These are phyloP conservation scores for Acacia acuminata DNA, from an alignment of 306 rosid genomes.

Conservation along the genomic window DNA sequence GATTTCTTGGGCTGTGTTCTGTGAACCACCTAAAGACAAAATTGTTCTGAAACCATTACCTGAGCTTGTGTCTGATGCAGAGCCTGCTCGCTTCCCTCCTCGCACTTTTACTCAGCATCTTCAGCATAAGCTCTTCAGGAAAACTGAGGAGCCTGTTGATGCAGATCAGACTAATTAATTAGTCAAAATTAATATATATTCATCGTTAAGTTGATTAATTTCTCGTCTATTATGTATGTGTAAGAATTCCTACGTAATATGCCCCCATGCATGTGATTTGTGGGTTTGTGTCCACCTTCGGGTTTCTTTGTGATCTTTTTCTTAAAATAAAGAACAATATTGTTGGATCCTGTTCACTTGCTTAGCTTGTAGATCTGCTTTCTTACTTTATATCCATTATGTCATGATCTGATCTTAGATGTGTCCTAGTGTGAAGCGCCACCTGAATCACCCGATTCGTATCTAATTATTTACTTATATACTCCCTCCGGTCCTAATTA, in stretches of 20 bases:
- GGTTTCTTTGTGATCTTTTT: background rate
- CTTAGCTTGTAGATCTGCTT: too few species aligned
- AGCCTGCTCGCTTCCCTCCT: conserved; percentile 66
- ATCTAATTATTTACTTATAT: too few species aligned
- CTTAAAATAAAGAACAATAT: background rate
- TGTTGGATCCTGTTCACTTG: too few species aligned
- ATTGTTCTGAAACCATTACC: conserved; percentile 73
- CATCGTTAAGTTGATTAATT: too few species aligned
- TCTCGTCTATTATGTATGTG: too few species aligned
- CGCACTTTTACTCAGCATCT: conserved; percentile 86
- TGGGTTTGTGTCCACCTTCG: background rate
- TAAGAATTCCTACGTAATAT: too few species aligned
- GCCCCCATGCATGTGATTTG: background rate
- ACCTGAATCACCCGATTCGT: too few species aligned
- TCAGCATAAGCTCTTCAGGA: conserved; percentile 75
- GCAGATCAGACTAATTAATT: background rate
- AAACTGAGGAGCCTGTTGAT: background rate
- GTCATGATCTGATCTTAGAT: background rate
- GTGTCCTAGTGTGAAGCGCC: background rate
- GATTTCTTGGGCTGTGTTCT: conserved; percentile 44
- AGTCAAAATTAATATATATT: too few species aligned
- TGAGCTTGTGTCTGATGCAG: conserved; percentile 50
- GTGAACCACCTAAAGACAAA: conserved; percentile 75
- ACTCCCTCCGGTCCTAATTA: too few species aligned
- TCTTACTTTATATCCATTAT: background rate